These are phyloP conservation scores for Vicia villosa DNA, from an alignment of 306 rosid genomes.

Conservation along the genomic window DNA sequence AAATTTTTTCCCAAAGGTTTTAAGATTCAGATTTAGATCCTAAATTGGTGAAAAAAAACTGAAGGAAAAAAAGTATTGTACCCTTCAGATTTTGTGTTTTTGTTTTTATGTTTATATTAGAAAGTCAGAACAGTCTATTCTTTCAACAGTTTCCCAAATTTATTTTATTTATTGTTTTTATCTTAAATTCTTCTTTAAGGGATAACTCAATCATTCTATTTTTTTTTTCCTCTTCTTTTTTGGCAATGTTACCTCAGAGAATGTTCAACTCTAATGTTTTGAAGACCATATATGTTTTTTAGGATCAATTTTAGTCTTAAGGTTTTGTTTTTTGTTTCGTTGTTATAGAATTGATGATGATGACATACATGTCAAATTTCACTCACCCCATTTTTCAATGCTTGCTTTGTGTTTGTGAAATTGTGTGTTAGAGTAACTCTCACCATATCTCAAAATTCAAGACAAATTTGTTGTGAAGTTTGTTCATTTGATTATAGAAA, in stretches of 20 bases:
- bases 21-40: slow-evolving; percentile 52
- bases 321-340: slow-evolving; percentile 10
- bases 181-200: slow-evolving; percentile 24
- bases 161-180: slow-evolving; percentile 32
- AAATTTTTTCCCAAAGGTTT: not conserved
- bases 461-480: slow-evolving; percentile 32
- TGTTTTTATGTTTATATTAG: slow-evolving; percentile 31
- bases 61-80: slow-evolving; percentile 1
- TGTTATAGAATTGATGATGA: slow-evolving; percentile 6
- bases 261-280: slow-evolving; percentile 1
- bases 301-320: slow-evolving; percentile 13
- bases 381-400: slow-evolving; percentile 27
- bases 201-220: slow-evolving; percentile 32
- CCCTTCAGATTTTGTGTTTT: slow-evolving; percentile 30
- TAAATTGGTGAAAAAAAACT: slow-evolving; percentile 24
- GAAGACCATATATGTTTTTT: no score
- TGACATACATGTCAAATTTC: slow-evolving; percentile 34
- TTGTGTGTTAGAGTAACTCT: not conserved
- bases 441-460: slow-evolving; percentile 23
- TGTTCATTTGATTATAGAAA: slow-evolving; percentile 11
- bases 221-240: not conserved
- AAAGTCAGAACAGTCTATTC: slow-evolving; percentile 41
- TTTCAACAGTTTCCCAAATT: slow-evolving; percentile 29
- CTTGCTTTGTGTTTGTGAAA: slow-evolving; percentile 40
- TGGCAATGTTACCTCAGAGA: slow-evolving; percentile 33